phyloP scores from a whole-genome alignment of 345 rosid genomes.

The Fremontodendron californicum region DNA sequence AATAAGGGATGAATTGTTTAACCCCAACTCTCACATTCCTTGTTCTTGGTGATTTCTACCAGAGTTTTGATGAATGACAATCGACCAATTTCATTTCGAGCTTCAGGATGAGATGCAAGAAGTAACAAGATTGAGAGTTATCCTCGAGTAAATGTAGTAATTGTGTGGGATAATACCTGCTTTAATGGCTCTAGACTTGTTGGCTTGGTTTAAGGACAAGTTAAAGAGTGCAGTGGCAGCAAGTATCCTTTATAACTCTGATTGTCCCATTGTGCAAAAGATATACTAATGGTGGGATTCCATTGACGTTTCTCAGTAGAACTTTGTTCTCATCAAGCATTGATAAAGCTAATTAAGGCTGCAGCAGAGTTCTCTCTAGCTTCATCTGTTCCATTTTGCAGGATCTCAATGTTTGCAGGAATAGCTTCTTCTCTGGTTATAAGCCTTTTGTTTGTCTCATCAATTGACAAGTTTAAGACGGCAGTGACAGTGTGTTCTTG shows the following conservation, averaged over 20 bases:
- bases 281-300: conserved; percentile 50
- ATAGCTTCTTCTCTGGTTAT: conserved; percentile 56
- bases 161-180: conserved; percentile 47
- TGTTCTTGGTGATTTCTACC: conserved; percentile 55
- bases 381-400: conserved; percentile 44
- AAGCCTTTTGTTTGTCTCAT: conserved; percentile 41
- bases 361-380: conserved; percentile 60
- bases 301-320: conserved; percentile 36
- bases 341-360: conserved; percentile 50
- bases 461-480: too few species aligned
- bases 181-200: conserved; percentile 50
- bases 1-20: conserved; percentile 32
- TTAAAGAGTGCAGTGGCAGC: conserved; percentile 64
- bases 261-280: conserved; percentile 45
- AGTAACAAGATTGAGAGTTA: conserved; percentile 50
- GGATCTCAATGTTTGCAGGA: conserved; percentile 41
- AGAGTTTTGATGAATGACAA: conserved; percentile 38
- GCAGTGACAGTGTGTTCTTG: conserved; percentile 64
- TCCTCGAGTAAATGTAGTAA: conserved; percentile 44
- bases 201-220: conserved; percentile 43
- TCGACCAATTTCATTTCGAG: conserved; percentile 33
- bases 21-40: conserved; percentile 55
- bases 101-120: conserved; percentile 41
- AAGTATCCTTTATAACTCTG: conserved; percentile 62
- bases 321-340: conserved; percentile 57